Conservation (phyloP, 129 eudicot species). For the Artemisia tridentata region DNA sequence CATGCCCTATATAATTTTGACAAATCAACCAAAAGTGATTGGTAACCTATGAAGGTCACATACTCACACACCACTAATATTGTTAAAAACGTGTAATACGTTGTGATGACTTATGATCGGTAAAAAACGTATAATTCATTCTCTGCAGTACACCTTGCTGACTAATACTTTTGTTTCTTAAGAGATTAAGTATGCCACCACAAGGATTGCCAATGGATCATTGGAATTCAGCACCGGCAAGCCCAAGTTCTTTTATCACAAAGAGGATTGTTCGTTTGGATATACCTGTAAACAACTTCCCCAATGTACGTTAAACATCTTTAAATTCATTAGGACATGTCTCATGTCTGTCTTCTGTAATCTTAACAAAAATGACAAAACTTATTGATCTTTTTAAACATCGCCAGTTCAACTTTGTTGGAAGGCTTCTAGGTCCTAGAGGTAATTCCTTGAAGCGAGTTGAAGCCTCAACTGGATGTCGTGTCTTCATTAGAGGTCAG, state of each 20-base stretch:
- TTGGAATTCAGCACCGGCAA: slow-evolving; percentile 76
- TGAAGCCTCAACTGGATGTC: slow-evolving; percentile 31
- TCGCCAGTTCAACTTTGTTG: slow-evolving; percentile 31
- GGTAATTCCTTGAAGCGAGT: slow-evolving; percentile 34
- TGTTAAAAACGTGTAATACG: background rate
- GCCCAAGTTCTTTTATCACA: slow-evolving; percentile 65
- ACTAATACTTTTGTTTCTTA: slow-evolving; percentile 24
- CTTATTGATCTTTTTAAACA: slow-evolving; percentile 7
- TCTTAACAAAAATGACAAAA: slow-evolving; percentile 18
- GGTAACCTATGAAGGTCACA: background rate
- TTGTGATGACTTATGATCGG: background rate
- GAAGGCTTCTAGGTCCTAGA: slow-evolving; percentile 33
- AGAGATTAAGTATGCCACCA: slow-evolving; percentile 59
- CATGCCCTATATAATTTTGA: background rate
- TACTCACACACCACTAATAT: background rate
- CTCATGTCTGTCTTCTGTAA: background rate
- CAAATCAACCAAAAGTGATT: background rate
- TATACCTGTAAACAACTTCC: slow-evolving; percentile 78
- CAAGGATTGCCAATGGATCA: slow-evolving; percentile 65
- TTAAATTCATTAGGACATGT: background rate
- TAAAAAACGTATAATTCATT: background rate
- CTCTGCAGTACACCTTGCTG: background rate
- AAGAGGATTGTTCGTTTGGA: slow-evolving; percentile 79
- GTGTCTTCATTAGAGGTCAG: slow-evolving; percentile 30
- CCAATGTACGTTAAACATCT: slow-evolving; percentile 57